Evolutionary conservation across 2,329 filamentous ascomycete species (phyloP).

Genomic region (Annulohypoxylon truncatum): DNA sequence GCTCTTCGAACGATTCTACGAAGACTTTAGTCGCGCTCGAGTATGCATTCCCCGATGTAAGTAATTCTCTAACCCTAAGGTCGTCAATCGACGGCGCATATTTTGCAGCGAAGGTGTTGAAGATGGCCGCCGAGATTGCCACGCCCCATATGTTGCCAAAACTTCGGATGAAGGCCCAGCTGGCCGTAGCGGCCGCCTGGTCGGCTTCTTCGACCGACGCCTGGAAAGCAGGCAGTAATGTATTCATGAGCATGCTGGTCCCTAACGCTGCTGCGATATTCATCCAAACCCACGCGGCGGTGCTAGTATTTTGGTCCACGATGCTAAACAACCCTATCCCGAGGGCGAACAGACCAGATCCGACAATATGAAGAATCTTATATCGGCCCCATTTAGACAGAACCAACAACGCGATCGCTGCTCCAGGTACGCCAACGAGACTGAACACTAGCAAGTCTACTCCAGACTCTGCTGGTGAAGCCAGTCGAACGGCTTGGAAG

Average conservation of each 20-base stretch:
- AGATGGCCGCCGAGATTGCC: constrained; percentile 53
- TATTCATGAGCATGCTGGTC: constrained; percentile 54
- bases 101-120: constrained; percentile 42
- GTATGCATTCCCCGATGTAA: constrained; percentile 40
- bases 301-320: constrained; percentile 49
- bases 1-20: constrained; percentile 29
- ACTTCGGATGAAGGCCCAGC: constrained; percentile 54
- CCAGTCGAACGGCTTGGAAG: constrained; percentile 55
- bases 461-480: constrained; percentile 48
- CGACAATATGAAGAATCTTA: constrained; percentile 43
- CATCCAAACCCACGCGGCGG: constrained; percentile 52
- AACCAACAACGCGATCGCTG: constrained; percentile 36
- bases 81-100: constrained; percentile 26
- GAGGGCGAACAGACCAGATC: constrained; percentile 49
- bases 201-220: constrained; percentile 49
- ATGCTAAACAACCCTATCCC: constrained; percentile 54
- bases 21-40: constrained; percentile 38
- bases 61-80: constrained; percentile 11
- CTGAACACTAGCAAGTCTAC: constrained; percentile 46
- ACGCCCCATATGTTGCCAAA: constrained; percentile 57
- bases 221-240: constrained; percentile 55
- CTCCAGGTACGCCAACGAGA: constrained; percentile 38
- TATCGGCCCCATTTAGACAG: constrained; percentile 47
- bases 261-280: constrained; percentile 54
- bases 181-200: constrained; percentile 49